A percentile compares a stretch with the other conserved stretches of the same genome.
Evolutionary conservation across 2,329 filamentous ascomycete genomes (phyloP).

Genomic region (Rhytidhysteron rufulum): DNA sequence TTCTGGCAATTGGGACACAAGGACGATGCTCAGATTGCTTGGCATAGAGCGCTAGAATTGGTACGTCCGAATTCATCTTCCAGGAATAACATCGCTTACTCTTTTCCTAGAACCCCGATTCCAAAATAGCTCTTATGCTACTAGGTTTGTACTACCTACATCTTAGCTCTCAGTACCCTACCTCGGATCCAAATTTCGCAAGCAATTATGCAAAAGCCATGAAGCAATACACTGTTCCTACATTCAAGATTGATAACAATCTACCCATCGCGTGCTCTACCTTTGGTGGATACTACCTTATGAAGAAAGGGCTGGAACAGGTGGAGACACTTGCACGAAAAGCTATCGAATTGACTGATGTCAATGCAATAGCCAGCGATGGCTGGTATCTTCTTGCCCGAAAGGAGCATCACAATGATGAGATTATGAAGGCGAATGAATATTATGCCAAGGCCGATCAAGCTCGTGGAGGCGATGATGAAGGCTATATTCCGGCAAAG

Average conservation of each 20-base stretch:
- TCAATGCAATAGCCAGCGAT: slow-evolving; percentile 94
- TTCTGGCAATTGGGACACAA: slow-evolving; percentile 96
- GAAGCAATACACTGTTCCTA: slow-evolving; percentile 88
- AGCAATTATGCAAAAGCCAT: slow-evolving; percentile 88
- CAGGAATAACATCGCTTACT: slow-evolving; percentile 1
- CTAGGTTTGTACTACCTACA: slow-evolving; percentile 89
- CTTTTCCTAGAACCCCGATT: slow-evolving; percentile 59
- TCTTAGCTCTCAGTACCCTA: slow-evolving; percentile 75
- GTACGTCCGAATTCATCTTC: slow-evolving; percentile 34
- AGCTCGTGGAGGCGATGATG: slow-evolving; percentile 85
- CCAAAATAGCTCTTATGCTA: slow-evolving; percentile 85
- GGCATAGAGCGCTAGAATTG: slow-evolving; percentile 82
- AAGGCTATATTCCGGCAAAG: slow-evolving; percentile 88
- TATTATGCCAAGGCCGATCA: slow-evolving; percentile 90
- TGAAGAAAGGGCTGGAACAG: slow-evolving; percentile 73
- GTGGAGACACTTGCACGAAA: slow-evolving; percentile 86
- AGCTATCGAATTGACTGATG: slow-evolving; percentile 92
- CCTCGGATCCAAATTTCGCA: slow-evolving; percentile 80
- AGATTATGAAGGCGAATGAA: slow-evolving; percentile 71
- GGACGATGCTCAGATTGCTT: slow-evolving; percentile 84
- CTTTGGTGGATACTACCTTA: slow-evolving; percentile 86
- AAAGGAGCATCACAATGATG: slow-evolving; percentile 81
- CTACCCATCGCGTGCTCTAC: slow-evolving; percentile 85
- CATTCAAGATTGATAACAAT: slow-evolving; percentile 90
- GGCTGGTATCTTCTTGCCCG: slow-evolving; percentile 93